Percentiles rank a stretch among this genome's conserved stretches.
Evolutionary conservation across 805 yeast genomes (phyloP).

Genomic region (Yarrowia porcina): DNA sequence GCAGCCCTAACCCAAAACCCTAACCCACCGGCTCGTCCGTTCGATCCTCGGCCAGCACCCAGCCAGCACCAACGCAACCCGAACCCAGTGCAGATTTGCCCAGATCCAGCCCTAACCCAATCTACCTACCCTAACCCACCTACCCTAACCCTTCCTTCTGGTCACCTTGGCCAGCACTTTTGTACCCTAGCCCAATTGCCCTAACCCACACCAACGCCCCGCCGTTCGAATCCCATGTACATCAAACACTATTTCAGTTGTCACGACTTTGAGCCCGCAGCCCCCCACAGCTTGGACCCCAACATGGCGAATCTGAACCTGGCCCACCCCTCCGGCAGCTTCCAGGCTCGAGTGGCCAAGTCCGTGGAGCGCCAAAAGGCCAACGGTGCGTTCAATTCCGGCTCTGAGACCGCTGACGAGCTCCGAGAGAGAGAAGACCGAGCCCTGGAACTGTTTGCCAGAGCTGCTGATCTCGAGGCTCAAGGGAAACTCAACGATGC

Average conservation of each 20-base stretch:
- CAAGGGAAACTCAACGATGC: constrained; percentile 18
- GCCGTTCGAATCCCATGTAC: constrained; percentile 6
- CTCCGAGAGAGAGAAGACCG: neutral
- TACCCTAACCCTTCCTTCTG: too few relatives aligned
- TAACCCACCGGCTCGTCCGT: too few relatives aligned
- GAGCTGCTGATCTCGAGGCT: neutral
- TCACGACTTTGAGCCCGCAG: neutral
- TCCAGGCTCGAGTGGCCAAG: constrained; percentile 12
- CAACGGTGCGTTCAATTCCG: neutral
- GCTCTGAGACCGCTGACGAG: neutral
- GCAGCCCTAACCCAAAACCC: too few relatives aligned
- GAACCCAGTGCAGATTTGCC: too few relatives aligned
- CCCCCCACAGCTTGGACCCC: constrained; percentile 3
- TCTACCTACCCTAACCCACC: too few relatives aligned
- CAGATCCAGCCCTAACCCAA: too few relatives aligned
- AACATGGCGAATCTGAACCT: constrained; percentile 11
- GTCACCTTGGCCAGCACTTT: too few relatives aligned
- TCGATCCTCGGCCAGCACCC: too few relatives aligned
- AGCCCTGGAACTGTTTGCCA: neutral
- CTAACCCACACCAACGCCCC: neutral
- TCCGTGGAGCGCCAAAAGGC: neutral
- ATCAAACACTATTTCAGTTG: neutral
- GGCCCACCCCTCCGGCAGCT: constrained; percentile 2
- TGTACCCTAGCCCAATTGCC: too few relatives aligned
- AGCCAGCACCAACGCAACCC: too few relatives aligned